phyloP scores from a whole-genome alignment of 2,329 filamentous ascomycete species.

The Hirsutella thompsonii region DNA sequence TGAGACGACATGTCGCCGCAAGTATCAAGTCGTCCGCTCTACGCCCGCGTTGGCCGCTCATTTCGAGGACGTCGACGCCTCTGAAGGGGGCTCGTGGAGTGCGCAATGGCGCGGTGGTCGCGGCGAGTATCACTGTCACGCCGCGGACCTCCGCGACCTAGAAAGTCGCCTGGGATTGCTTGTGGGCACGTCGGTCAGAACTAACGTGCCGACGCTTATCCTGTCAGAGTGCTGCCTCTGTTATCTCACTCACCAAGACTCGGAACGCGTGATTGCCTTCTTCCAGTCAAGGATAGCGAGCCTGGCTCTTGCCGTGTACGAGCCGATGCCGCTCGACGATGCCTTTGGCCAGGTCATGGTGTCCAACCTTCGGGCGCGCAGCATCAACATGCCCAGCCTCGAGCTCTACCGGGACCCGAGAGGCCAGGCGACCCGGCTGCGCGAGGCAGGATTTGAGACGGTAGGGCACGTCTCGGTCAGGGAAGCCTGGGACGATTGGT shows the following conservation, averaged over 20 bases:
- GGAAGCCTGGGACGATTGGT: conserved; percentile 66
- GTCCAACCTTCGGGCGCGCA: conserved; percentile 69
- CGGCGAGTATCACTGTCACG: conserved; percentile 43
- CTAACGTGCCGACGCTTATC: conserved; percentile 62
- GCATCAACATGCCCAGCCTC: conserved; percentile 76
- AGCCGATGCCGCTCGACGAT: conserved; percentile 74
- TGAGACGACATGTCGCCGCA: conserved; percentile 54
- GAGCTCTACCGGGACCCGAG: conserved; percentile 54
- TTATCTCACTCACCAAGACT: conserved; percentile 59
- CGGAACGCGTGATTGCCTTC: conserved; percentile 50
- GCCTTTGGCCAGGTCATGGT: conserved; percentile 89
- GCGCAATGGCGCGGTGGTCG: conserved; percentile 21
- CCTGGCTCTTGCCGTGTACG: conserved; percentile 64
- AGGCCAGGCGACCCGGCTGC: conserved; percentile 57
- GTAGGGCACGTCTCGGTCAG: conserved; percentile 32
- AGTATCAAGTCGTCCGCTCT: conserved; percentile 41
- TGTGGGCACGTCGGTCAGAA: conserved; percentile 23
- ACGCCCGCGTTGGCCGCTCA: conserved; percentile 27
- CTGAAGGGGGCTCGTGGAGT: conserved; percentile 26
- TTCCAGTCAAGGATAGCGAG: conserved; percentile 41
- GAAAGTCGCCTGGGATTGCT: conserved; percentile 2
- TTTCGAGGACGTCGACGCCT: conserved; percentile 19
- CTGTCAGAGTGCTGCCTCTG: conserved; percentile 94
- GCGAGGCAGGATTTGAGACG: conserved; percentile 47
- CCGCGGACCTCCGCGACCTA: conserved; percentile 57